These are phyloP conservation scores for Drechslerella stenobrocha DNA, from an alignment of 2,329 filamentous ascomycete species.

Conservation along the genomic window DNA sequence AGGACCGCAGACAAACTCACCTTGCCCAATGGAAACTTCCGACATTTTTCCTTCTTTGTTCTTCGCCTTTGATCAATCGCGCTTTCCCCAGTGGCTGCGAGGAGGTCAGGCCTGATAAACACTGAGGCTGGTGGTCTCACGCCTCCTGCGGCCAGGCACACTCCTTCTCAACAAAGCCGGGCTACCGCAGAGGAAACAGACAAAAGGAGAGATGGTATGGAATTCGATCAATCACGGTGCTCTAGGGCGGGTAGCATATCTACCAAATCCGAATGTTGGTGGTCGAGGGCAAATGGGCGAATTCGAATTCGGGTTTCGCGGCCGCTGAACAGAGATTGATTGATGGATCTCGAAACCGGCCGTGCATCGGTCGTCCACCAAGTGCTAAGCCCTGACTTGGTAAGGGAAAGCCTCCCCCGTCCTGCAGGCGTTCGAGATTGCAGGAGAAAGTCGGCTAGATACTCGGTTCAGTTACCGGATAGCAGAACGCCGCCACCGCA, in stretches of 20 bases:
- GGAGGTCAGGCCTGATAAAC: constrained; percentile 44
- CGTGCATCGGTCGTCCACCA: neutral
- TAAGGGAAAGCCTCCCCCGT: neutral
- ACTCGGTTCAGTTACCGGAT: constrained; percentile 29
- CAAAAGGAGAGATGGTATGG: constrained; percentile 33
- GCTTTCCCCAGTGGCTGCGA: neutral
- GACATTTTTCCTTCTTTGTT: constrained; percentile 22
- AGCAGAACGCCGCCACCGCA: constrained; percentile 31
- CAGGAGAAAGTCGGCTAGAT: constrained; percentile 27
- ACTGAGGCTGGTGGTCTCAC: constrained; percentile 26
- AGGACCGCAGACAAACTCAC: constrained; percentile 15
- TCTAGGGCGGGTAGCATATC: constrained; percentile 45
- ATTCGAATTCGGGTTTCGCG: neutral
- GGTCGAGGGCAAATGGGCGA: constrained; percentile 13
- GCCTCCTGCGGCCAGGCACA: constrained; percentile 46
- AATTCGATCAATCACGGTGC: constrained; percentile 44
- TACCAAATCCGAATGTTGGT: constrained; percentile 25
- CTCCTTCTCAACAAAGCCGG: constrained; percentile 25
- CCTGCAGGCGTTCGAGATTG: neutral
- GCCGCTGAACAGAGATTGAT: neutral
- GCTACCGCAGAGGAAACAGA: constrained; percentile 29
- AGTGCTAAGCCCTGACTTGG: neutral
- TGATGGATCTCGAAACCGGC: neutral
- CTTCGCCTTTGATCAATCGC: constrained; percentile 14
- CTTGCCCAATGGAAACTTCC: constrained; percentile 45